Evolutionary conservation across 495 filamentous ascomycete genomes (phyloP).

Genomic region (Astrocystis sublimbata): DNA sequence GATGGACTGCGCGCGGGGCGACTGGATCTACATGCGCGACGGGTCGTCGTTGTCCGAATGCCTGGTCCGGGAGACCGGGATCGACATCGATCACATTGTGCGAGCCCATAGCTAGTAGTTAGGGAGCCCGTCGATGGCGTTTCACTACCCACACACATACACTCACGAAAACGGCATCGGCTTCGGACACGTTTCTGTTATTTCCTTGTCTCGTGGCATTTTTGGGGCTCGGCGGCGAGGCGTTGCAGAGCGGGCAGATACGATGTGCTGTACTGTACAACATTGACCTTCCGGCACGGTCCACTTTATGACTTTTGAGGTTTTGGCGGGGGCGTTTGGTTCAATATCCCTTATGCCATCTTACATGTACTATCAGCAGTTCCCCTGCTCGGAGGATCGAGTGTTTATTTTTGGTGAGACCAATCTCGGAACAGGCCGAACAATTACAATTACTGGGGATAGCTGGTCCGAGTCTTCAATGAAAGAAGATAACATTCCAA

Average conservation of each 20-base stretch:
- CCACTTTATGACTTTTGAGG: neutral
- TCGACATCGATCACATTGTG: slow-evolving; percentile 32
- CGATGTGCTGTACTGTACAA: too few species aligned
- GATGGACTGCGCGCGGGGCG: slow-evolving; percentile 63
- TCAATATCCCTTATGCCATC: neutral
- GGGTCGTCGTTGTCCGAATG: slow-evolving; percentile 70
- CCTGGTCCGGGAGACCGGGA: slow-evolving; percentile 67
- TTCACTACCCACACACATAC: too few species aligned
- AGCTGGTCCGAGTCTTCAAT: neutral
- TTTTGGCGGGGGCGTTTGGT: slow-evolving; percentile 2
- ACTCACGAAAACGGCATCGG: too few species aligned
- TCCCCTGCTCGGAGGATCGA: neutral
- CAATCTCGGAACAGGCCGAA: neutral
- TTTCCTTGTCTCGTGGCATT: neutral
- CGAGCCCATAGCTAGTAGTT: neutral
- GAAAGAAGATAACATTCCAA: neutral
- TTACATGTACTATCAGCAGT: slow-evolving; percentile 12
- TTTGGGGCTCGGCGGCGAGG: slow-evolving; percentile 38
- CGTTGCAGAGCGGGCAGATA: neutral
- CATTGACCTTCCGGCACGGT: neutral
- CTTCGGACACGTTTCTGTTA: too few species aligned
- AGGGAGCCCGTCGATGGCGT: neutral
- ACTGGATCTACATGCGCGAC: slow-evolving; percentile 88
- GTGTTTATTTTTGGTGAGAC: neutral
- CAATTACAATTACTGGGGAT: neutral